phyloP scores from a whole-genome alignment of 495 filamentous ascomycete genomes.

The Terfezia claveryi region DNA sequence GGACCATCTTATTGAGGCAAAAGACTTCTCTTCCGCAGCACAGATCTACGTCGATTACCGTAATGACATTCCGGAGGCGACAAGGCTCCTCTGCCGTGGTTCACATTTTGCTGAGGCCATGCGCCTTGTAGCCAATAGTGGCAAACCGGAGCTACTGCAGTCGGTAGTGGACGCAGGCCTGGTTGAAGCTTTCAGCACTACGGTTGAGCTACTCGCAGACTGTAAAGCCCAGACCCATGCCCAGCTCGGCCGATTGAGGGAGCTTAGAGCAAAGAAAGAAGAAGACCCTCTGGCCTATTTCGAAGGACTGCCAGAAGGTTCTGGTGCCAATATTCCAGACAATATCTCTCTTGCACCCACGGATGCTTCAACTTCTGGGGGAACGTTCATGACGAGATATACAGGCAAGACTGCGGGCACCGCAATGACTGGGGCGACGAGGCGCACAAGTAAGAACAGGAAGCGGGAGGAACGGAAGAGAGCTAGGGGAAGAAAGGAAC shows the following conservation, averaged over 20 bases:
- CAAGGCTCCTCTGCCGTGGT: conserved; percentile 55
- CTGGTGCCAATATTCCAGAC: conserved; percentile 52
- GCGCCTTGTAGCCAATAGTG: conserved; percentile 33
- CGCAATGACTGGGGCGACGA: conserved; percentile 36
- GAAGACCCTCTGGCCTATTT: conserved; percentile 64
- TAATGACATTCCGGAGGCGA: conserved; percentile 40
- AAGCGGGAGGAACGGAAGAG: conserved; percentile 82
- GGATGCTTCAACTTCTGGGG: conserved; percentile 51
- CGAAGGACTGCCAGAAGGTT: conserved; percentile 29
- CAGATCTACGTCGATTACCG: conserved; percentile 65
- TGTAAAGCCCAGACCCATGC: conserved; percentile 64
- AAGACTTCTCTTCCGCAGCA: conserved; percentile 60
- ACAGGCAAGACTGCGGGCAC: conserved; percentile 51
- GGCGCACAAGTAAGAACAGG: conserved; percentile 64
- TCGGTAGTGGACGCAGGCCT: conserved; percentile 52
- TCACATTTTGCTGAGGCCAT: conserved; percentile 68
- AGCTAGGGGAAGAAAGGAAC: conserved; percentile 80
- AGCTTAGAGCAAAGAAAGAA: conserved; percentile 55
- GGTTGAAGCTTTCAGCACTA: conserved; percentile 48
- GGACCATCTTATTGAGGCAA: conserved; percentile 51
- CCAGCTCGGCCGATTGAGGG: conserved; percentile 63
- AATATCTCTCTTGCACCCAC: conserved; percentile 79
- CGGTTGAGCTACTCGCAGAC: conserved; percentile 77
- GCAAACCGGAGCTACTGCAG: conserved; percentile 27
- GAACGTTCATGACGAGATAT: conserved; percentile 77